Conservation (phyloP, 352 stramenopile species). For the Thalassiosira delicatula region DNA sequence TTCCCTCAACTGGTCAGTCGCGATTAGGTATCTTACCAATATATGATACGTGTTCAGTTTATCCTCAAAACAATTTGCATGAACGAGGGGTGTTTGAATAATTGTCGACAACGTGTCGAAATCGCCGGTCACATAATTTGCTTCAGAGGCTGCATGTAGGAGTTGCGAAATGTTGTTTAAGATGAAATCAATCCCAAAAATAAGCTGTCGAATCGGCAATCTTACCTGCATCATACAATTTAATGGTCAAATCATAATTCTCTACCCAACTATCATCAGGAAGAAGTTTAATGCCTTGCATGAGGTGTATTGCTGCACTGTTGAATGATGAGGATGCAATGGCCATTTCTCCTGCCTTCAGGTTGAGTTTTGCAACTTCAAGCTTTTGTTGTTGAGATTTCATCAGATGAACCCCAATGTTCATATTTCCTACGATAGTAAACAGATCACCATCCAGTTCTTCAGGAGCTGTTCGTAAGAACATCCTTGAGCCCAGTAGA, state of each 20-base stretch:
- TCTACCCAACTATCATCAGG: slow-evolving; percentile 49
- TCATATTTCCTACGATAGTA: slow-evolving; percentile 59
- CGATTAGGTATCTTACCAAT: slow-evolving; percentile 39
- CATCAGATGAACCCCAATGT: slow-evolving; percentile 39
- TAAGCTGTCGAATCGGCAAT: neutral
- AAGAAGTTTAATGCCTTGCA: slow-evolving; percentile 59
- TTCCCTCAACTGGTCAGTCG: slow-evolving; percentile 27
- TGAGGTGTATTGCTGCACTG: slow-evolving; percentile 58
- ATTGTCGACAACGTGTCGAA: slow-evolving; percentile 33
- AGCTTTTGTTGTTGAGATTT: slow-evolving; percentile 54
- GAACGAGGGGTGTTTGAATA: slow-evolving; percentile 26
- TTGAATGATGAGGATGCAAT: slow-evolving; percentile 61
- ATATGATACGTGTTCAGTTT: slow-evolving; percentile 58
- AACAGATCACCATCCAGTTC: slow-evolving; percentile 57
- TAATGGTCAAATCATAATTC: slow-evolving; percentile 59
- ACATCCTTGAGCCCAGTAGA: slow-evolving; percentile 63
- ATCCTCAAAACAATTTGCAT: slow-evolving; percentile 53
- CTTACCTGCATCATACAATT: slow-evolving; percentile 59
- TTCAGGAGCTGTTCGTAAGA: slow-evolving; percentile 34
- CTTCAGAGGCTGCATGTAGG: slow-evolving; percentile 40
- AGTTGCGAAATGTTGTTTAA: slow-evolving; percentile 7
- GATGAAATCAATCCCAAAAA: neutral
- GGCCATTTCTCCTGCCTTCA: slow-evolving; percentile 60
- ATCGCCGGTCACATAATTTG: slow-evolving; percentile 50
- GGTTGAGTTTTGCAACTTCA: slow-evolving; percentile 57